Base-by-base conservation (phyloP, 75 land plant genomes). In the Pinus taeda region DNA sequence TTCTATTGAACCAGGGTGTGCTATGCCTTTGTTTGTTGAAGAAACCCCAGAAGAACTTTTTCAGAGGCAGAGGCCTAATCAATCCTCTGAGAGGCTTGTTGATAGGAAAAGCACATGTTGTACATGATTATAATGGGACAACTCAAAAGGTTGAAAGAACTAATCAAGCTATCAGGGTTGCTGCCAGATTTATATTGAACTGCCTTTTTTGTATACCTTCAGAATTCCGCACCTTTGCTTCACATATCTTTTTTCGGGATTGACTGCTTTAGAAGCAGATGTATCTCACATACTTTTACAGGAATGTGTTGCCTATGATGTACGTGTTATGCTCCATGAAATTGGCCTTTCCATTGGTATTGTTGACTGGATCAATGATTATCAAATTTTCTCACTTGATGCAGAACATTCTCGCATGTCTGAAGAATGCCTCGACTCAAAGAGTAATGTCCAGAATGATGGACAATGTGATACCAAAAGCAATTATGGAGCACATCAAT, bases 281-380 rank as follows among this genome's bases (percentile, higher is more conserved):
- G 87, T 82, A 65, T 71, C 83, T 79, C 78, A 77, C 8, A 58
- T 80, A 21, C 70, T 95, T 72, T 73, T 95, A 62, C 17, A 45
- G 37, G 84, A 85, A 72, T 93, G 93, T 70, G 29, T 22, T 22
- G 26, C 24, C 62, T 21, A 7, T 60, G 7, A 60, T 60, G 26
- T 22, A 57, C 81, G 79, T 22, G 15, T 82, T 36, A 83, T 91
- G 87, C 90, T 96, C 79, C 96, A 96, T 83, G 90, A 86, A 55
- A 71, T 96, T 57, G 98, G 98, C 3, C 76, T 96, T 15, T 77
- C 86, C 29, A 80, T 90, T 75, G 98, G 98, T 18, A 69, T 93
- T 39, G 36, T 72, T 53, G 93, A 96, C 65, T 96, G 96, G 98
- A 85, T 96, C 56, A 71, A 83, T 4, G 91, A 96, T 77, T 88